These are phyloP conservation scores for Neofusicoccum sp. DNA, from an alignment of 2,329 filamentous ascomycete genomes.

Conservation along the genomic window DNA sequence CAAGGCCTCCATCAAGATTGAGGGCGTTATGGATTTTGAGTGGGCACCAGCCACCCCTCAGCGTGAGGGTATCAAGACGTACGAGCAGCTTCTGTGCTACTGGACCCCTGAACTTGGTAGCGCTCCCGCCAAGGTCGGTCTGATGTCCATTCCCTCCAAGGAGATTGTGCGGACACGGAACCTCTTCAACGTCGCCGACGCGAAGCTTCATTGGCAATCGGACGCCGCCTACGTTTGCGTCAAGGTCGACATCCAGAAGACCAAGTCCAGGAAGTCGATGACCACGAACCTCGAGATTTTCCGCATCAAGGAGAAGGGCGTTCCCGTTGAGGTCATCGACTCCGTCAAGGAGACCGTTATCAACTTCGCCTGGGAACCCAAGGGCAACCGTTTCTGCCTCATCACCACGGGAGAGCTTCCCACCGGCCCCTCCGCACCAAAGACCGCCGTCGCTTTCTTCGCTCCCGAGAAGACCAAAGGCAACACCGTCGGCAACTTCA, in stretches of 20 bases:
- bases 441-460: conserved; percentile 95
- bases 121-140: conserved; percentile 93
- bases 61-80: conserved; percentile 81
- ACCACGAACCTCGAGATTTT: conserved; percentile 98
- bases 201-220: conserved; percentile 98
- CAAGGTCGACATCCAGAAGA: conserved; percentile 91
- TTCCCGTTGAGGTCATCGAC: conserved; percentile 96
- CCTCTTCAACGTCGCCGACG: conserved; percentile 95
- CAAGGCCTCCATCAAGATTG: conserved; percentile 92
- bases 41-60: conserved; percentile 85
- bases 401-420: conserved; percentile 89
- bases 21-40: conserved; percentile 96
- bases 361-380: conserved; percentile 99
- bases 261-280: conserved; percentile 97
- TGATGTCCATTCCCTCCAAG: conserved; percentile 96
- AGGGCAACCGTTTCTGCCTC: conserved; percentile 94
- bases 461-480: conserved; percentile 93
- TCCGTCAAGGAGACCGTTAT: conserved; percentile 98
- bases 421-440: conserved; percentile 75
- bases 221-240: conserved; percentile 92
- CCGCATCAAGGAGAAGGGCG: conserved; percentile 94
- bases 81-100: conserved; percentile 96
- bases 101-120: conserved; percentile 98
- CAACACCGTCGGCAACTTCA: conserved; percentile 82
- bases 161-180: conserved; percentile 92